Evolutionary conservation across 148 eudicot species (phyloP).

Genomic region (Gaultheria prostrata): DNA sequence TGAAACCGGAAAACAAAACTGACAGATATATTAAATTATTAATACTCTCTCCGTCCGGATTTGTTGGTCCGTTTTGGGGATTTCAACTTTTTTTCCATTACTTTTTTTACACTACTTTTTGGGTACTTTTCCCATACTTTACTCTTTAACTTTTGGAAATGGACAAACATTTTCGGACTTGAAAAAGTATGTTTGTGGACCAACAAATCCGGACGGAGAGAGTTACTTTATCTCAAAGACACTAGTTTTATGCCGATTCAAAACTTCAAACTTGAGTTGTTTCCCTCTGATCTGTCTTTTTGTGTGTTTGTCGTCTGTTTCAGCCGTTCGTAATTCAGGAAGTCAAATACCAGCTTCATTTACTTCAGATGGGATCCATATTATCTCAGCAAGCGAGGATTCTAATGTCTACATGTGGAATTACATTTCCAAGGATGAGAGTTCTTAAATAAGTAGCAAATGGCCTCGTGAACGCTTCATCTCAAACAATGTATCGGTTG

Average conservation of each 20-base stretch:
- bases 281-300: neutral
- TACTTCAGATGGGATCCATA: conserved; percentile 66
- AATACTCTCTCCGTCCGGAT: too few relatives aligned
- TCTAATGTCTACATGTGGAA: conserved; percentile 70
- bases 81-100: too few relatives aligned
- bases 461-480: conserved; percentile 62
- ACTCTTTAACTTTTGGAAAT: too few relatives aligned
- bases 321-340: conserved; percentile 51
- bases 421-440: conserved; percentile 26
- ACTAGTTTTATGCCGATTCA: neutral
- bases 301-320: neutral
- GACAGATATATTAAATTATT: neutral
- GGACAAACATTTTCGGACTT: too few relatives aligned
- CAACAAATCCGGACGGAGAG: too few relatives aligned
- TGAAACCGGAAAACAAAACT: neutral
- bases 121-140: too few relatives aligned
- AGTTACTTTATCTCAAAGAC: neutral
- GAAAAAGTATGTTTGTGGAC: too few relatives aligned
- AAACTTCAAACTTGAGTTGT: neutral
- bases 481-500: conserved; percentile 52
- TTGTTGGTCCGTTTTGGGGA: too few relatives aligned
- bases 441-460: conserved; percentile 32
- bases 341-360: conserved; percentile 56
- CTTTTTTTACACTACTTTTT: too few relatives aligned
- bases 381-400: conserved; percentile 71